Percentiles rank a stretch among this genome's conserved stretches.
These are phyloP conservation scores for Verbena officinalis DNA, from an alignment of 257 asterid genomes.

Conservation along the genomic window DNA sequence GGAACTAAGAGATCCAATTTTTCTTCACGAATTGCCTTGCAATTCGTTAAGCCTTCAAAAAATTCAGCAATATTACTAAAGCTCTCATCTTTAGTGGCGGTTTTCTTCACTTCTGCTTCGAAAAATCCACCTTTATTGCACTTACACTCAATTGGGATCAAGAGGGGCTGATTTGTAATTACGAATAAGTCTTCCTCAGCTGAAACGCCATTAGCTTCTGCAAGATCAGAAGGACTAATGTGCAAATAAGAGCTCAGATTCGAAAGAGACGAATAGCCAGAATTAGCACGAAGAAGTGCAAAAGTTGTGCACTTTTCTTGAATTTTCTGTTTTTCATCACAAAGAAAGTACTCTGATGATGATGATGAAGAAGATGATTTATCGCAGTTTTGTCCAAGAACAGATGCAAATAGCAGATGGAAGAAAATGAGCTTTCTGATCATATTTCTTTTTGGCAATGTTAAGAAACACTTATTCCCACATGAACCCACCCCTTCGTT, in stretches of 20 bases:
- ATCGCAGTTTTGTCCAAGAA: conserved; percentile 37
- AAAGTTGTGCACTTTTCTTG: conserved; percentile 44
- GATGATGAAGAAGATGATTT: conserved; percentile 29
- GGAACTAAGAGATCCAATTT: conserved; percentile 38
- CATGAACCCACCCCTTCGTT: conserved; percentile 21
- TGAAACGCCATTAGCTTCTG: conserved; percentile 49
- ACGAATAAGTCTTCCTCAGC: conserved; percentile 36
- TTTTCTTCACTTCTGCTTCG: conserved; percentile 45
- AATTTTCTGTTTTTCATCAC: conserved; percentile 20
- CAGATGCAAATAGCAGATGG: conserved; percentile 29
- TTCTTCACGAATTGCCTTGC: conserved; percentile 47
- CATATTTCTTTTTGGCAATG: conserved; percentile 19
- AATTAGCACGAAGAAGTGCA: conserved; percentile 51
- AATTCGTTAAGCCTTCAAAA: conserved; percentile 54
- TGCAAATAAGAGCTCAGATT: conserved; percentile 48
- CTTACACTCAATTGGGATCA: conserved; percentile 57
- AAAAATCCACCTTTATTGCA: conserved; percentile 39
- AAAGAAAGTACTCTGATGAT: conserved; percentile 28
- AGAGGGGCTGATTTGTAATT: conserved; percentile 38
- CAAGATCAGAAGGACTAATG: conserved; percentile 36
- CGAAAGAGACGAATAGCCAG: conserved; percentile 46
- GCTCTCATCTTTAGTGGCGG: conserved; percentile 53
- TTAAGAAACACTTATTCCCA: conserved; percentile 16
- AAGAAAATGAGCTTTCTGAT: conserved; percentile 27
- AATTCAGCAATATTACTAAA: conserved; percentile 50